Conservation (phyloP, 1,284 basidiomycete genomes). For the Apiotrichum siamense region DNA sequence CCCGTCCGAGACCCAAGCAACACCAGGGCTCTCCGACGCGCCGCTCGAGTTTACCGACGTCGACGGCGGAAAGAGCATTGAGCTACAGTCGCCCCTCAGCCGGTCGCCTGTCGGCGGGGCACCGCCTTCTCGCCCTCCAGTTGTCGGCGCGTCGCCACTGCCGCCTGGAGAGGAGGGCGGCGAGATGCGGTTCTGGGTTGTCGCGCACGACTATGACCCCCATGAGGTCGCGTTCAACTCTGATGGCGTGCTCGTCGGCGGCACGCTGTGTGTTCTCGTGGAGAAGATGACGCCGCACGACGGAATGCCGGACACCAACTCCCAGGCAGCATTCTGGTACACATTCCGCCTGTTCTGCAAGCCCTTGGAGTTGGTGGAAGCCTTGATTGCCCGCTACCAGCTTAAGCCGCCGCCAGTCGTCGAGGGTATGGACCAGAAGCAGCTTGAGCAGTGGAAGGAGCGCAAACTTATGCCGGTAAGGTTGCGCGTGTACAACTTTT, state of each 20-base stretch:
- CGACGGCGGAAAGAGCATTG: not conserved
- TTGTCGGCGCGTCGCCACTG: not conserved
- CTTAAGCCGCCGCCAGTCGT: slow-evolving; percentile 49
- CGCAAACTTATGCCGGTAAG: slow-evolving; percentile 81
- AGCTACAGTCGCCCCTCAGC: not conserved
- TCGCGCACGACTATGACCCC: slow-evolving; percentile 50
- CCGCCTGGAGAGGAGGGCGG: slow-evolving; percentile 9
- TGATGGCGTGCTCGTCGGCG: slow-evolving; percentile 85
- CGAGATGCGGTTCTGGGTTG: slow-evolving; percentile 42
- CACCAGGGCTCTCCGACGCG: not conserved
- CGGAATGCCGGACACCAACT: slow-evolving; percentile 69
- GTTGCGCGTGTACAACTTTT: slow-evolving; percentile 79
- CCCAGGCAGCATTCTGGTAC: slow-evolving; percentile 84
- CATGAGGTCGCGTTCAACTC: slow-evolving; percentile 84
- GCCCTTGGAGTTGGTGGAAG: slow-evolving; percentile 66
- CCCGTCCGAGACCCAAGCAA: not conserved
- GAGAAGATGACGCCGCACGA: slow-evolving; percentile 97
- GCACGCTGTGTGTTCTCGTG: slow-evolving; percentile 77
- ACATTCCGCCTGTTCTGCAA: slow-evolving; percentile 92
- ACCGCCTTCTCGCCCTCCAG: not conserved
- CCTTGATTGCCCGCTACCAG: slow-evolving; percentile 75
- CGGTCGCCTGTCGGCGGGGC: not conserved
- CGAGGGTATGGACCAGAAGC: slow-evolving; percentile 48
- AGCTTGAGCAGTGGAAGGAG: slow-evolving; percentile 70
- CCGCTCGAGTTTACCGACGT: slow-evolving; percentile 3